A percentile compares a stretch with the other conserved stretches of the same genome.
These are phyloP conservation scores for Macrolepiota fuliginosa DNA, from an alignment of 768 basidiomycete species.

Conservation along the genomic window DNA sequence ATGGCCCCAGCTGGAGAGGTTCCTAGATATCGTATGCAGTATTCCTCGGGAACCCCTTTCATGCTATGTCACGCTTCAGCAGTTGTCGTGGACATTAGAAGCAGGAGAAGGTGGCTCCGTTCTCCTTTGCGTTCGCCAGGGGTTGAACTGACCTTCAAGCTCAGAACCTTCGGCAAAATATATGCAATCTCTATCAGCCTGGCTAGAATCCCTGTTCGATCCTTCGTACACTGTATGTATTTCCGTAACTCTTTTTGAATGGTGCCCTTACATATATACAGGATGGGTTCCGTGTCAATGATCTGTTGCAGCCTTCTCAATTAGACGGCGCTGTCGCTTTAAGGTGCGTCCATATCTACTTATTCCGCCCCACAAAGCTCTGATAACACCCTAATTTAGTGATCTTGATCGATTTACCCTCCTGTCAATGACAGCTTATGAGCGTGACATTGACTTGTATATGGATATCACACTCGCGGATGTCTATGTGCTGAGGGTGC, in stretches of 20 bases:
- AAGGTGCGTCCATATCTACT: not conserved
- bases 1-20: constrained; percentile 3
- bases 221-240: not conserved
- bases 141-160: not conserved
- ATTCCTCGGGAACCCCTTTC: constrained; percentile 31
- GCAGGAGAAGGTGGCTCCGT: constrained; percentile 36
- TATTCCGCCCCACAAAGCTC: not conserved
- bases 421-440: constrained; percentile 35
- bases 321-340: not conserved
- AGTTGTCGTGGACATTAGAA: constrained; percentile 50
- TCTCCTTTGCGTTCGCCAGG: not conserved
- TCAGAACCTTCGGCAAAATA: constrained; percentile 2
- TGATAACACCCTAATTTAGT: constrained; percentile 26
- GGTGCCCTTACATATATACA: not conserved
- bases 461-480: constrained; percentile 36
- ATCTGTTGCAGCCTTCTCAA: constrained; percentile 9
- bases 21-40: constrained; percentile 2
- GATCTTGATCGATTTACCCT: constrained; percentile 39
- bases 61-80: constrained; percentile 52
- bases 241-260: not conserved
- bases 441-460: constrained; percentile 34
- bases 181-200: constrained; percentile 4
- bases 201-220: constrained; percentile 9
- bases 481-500: constrained; percentile 19
- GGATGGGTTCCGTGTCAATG: not conserved